These are phyloP conservation scores for Neonectria hederae DNA, from an alignment of 2,329 filamentous ascomycete genomes.

Conservation along the genomic window DNA sequence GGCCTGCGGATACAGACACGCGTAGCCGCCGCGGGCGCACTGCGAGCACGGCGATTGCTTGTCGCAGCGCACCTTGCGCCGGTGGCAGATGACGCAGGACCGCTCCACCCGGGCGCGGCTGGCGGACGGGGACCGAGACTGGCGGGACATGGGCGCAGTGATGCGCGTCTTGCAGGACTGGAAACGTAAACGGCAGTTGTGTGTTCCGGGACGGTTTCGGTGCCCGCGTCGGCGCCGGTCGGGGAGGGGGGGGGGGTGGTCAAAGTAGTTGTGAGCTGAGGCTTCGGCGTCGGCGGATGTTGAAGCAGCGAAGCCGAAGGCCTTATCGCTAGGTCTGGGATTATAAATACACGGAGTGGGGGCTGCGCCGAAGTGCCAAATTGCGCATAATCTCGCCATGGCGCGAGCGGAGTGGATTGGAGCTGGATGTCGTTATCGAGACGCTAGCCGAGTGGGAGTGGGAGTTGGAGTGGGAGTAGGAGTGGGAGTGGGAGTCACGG, in stretches of 20 bases:
- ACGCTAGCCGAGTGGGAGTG: background rate
- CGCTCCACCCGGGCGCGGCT: slow-evolving; percentile 33
- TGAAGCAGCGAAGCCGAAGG: slow-evolving; percentile 15
- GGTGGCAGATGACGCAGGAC: slow-evolving; percentile 54
- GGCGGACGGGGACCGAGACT: slow-evolving; percentile 15
- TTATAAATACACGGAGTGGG: background rate
- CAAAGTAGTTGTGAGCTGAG: background rate
- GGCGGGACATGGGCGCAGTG: background rate
- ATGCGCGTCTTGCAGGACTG: background rate
- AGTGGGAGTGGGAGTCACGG: no score
- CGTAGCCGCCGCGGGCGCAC: slow-evolving; percentile 60
- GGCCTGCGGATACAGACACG: slow-evolving; percentile 45
- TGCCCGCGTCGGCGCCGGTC: slow-evolving; percentile 10
- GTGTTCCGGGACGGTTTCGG: slow-evolving; percentile 2
- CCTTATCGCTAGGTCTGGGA: no score
- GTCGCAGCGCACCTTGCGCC: slow-evolving; percentile 76
- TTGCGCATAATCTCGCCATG: slow-evolving; percentile 12
- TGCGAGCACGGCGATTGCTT: slow-evolving; percentile 76
- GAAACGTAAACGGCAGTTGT: background rate
- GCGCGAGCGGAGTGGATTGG: background rate
- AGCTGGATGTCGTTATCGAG: background rate
- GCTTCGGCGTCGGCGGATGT: slow-evolving; percentile 17
- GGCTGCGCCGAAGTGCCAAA: background rate
- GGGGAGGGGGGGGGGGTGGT: background rate
- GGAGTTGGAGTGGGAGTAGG: no score